Conservation (phyloP, 108 stramenopile genomes). For the Seminavis robusta region DNA sequence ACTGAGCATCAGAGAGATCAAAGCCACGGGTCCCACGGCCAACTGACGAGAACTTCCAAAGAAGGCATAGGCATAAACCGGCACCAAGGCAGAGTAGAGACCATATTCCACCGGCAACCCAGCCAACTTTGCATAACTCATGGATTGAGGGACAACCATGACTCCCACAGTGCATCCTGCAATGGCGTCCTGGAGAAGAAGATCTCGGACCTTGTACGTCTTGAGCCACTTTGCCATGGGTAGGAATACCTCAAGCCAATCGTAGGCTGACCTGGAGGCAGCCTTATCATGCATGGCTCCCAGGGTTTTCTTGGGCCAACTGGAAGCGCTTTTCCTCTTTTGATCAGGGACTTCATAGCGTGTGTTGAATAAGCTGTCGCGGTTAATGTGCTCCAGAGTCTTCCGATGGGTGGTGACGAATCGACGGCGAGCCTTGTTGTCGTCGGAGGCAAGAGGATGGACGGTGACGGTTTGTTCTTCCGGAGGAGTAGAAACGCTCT, state of each 20-base stretch:
- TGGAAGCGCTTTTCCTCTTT: not conserved
- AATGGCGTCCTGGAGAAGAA: conserved; percentile 31
- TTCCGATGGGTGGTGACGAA: conserved; percentile 10
- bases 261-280: not conserved
- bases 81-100: conserved; percentile 77
- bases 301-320: not conserved
- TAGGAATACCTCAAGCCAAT: conserved; percentile 15
- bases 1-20: conserved; percentile 52
- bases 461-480: no score
- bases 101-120: conserved; percentile 84
- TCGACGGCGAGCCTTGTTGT: no score
- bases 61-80: conserved; percentile 69
- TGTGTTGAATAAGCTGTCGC: not conserved
- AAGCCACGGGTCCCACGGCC: conserved; percentile 82
- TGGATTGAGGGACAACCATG: conserved; percentile 86
- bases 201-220: conserved; percentile 13
- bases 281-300: not conserved
- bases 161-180: conserved; percentile 77
- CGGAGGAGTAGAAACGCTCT: no score
- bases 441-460: no score
- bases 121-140: conserved; percentile 88
- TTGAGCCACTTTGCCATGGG: conserved; percentile 24
- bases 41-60: conserved; percentile 81
- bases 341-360: not conserved
- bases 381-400: not conserved